phyloP scores from a whole-genome alignment of 306 rosid species.

The Bauhinia variegata region DNA sequence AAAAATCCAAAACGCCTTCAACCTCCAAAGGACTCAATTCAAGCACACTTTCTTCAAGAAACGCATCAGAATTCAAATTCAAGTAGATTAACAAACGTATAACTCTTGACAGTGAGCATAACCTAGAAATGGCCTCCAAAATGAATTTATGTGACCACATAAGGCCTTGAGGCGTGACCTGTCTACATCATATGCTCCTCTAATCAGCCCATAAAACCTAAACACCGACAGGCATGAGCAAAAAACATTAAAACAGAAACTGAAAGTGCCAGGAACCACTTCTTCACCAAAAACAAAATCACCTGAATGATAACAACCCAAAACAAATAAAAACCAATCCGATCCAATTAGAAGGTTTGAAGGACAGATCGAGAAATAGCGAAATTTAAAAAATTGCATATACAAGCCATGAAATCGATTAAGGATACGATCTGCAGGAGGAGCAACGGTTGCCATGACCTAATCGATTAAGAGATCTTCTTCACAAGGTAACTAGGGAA shows the following conservation, averaged over 20 bases:
- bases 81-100: background rate
- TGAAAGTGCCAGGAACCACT: background rate
- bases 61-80: constrained; percentile 14
- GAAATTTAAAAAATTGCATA: background rate
- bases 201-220: background rate
- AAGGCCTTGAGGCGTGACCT: no score
- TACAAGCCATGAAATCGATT: background rate
- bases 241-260: background rate
- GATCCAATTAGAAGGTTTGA: constrained; percentile 34
- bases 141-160: background rate
- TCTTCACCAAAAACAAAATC: constrained; percentile 24
- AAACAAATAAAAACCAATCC: background rate
- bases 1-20: no score
- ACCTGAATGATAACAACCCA: background rate
- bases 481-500: background rate
- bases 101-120: background rate
- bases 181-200: background rate
- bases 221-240: background rate
- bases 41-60: no score
- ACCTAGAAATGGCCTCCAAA: no score
- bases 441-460: constrained; percentile 87
- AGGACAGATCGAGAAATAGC: constrained; percentile 31
- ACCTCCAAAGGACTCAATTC: constrained; percentile 8
- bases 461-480: constrained; percentile 53
- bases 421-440: constrained; percentile 95